A percentile compares a stretch with the other conserved stretches of the same genome.
These are phyloP conservation scores for Aspergillus pseudonomiae DNA, from an alignment of 2,329 filamentous ascomycete species.

Conservation along the genomic window DNA sequence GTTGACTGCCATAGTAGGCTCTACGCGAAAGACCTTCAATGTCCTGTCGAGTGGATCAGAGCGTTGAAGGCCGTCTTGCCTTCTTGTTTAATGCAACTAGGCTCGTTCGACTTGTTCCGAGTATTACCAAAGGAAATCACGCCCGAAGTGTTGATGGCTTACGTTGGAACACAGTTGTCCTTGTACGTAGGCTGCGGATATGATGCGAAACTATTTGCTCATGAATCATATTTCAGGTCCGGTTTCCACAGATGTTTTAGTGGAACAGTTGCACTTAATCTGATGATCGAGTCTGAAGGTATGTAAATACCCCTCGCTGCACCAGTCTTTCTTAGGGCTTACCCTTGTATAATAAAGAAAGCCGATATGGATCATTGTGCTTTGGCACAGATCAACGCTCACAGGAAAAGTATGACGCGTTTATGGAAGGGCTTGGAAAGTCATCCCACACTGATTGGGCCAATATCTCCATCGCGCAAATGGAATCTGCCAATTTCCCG, in stretches of 20 bases:
- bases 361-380: conserved; percentile 30
- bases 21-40: conserved; percentile 39
- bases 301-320: not conserved
- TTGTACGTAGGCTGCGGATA: conserved; percentile 21
- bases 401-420: conserved; percentile 37
- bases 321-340: not conserved
- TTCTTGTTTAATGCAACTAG: conserved; percentile 35
- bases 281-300: conserved; percentile 37
- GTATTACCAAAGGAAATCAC: conserved; percentile 36
- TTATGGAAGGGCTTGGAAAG: conserved; percentile 36
- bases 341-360: conserved; percentile 19
- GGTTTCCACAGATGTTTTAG: conserved; percentile 43
- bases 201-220: not conserved
- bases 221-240: conserved; percentile 24
- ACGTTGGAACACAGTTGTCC: conserved; percentile 38
- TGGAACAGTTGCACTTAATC: conserved; percentile 39
- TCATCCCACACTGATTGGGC: conserved; percentile 41
- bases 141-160: conserved; percentile 43
- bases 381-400: conserved; percentile 40
- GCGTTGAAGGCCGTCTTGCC: conserved; percentile 34
- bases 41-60: conserved; percentile 36
- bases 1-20: conserved; percentile 32
- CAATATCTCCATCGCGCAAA: conserved; percentile 32
- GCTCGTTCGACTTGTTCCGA: conserved; percentile 38
- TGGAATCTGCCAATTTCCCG: conserved; percentile 38